phyloP scores from a whole-genome alignment of 257 asterid genomes.

The Knoxia roxburghii region DNA sequence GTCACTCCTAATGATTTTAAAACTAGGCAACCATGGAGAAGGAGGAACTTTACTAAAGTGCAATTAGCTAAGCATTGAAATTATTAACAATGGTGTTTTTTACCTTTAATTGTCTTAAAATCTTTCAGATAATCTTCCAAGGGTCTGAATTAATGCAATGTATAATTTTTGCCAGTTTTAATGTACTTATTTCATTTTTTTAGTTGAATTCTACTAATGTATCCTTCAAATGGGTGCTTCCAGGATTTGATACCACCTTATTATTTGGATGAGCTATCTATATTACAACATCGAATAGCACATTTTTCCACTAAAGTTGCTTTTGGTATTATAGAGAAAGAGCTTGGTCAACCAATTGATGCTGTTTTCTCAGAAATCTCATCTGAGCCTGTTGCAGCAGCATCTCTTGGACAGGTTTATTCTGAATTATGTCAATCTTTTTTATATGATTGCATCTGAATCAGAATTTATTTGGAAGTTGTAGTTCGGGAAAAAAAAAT shows the following conservation, averaged over 20 bases:
- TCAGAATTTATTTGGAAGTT: background rate
- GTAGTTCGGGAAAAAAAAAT: background rate
- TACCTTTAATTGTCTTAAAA: background rate
- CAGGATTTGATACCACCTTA: constrained; percentile 95
- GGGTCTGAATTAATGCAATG: background rate
- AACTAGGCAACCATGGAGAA: too few relatives aligned
- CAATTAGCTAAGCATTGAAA: background rate
- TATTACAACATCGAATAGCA: constrained; percentile 85
- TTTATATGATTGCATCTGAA: constrained; percentile 6
- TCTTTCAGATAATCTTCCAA: too few relatives aligned
- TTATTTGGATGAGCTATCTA: constrained; percentile 86
- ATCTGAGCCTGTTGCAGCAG: constrained; percentile 96
- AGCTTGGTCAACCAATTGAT: constrained; percentile 77
- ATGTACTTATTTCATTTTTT: background rate
- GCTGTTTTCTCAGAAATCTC: constrained; percentile 82
- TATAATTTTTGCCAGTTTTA: background rate
- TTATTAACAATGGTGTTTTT: background rate
- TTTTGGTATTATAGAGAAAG: constrained; percentile 75
- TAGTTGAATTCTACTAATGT: background rate
- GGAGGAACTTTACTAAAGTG: constrained; percentile 6
- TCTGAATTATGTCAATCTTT: constrained; percentile 7
- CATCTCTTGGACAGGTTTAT: constrained; percentile 94
- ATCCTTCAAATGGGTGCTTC: constrained; percentile 7
- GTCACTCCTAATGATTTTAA: too few relatives aligned
- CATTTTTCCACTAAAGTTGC: constrained; percentile 88